Evolutionary conservation across 2,329 filamentous ascomycete genomes (phyloP).

Genomic region (Pestalotiopsis sp.): DNA sequence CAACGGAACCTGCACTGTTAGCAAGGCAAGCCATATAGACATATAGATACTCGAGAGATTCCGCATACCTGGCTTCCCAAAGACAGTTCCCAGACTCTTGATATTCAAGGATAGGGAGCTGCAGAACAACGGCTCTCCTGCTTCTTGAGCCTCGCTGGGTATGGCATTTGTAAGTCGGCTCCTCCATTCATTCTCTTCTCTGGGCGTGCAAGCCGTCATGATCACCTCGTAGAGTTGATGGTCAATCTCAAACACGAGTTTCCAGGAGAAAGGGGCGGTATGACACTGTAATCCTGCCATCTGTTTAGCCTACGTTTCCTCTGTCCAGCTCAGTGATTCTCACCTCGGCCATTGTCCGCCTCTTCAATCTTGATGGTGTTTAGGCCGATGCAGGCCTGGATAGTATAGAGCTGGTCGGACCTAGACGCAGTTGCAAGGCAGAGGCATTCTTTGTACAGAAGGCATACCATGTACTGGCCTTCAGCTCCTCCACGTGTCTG

Average conservation of each 20-base stretch:
- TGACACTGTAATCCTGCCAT: constrained; percentile 78
- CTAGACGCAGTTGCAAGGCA: constrained; percentile 71
- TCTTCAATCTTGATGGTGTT: constrained; percentile 67
- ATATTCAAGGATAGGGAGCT: constrained; percentile 70
- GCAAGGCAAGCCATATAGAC: constrained; percentile 10
- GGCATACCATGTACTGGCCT: constrained; percentile 81
- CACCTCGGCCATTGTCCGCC: constrained; percentile 73
- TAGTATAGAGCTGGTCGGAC: constrained; percentile 66
- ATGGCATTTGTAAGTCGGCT: constrained; percentile 58
- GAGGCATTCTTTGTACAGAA: constrained; percentile 80
- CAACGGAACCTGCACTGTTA: constrained; percentile 50
- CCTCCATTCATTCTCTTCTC: constrained; percentile 81
- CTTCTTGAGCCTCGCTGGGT: constrained; percentile 47
- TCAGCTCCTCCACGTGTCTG: constrained; percentile 66
- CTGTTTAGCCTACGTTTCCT: not conserved
- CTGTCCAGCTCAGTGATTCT: constrained; percentile 18
- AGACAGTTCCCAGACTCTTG: constrained; percentile 72
- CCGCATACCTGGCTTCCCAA: constrained; percentile 65
- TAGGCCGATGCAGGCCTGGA: constrained; percentile 73
- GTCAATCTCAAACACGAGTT: constrained; percentile 78
- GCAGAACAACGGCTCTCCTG: constrained; percentile 50
- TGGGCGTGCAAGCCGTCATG: constrained; percentile 79
- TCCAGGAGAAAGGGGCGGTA: constrained; percentile 87
- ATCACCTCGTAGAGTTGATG: constrained; percentile 81
- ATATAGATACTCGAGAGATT: not conserved